Conservation (phyloP, 1,284 basidiomycete species). For the Ustilago esculenta region DNA sequence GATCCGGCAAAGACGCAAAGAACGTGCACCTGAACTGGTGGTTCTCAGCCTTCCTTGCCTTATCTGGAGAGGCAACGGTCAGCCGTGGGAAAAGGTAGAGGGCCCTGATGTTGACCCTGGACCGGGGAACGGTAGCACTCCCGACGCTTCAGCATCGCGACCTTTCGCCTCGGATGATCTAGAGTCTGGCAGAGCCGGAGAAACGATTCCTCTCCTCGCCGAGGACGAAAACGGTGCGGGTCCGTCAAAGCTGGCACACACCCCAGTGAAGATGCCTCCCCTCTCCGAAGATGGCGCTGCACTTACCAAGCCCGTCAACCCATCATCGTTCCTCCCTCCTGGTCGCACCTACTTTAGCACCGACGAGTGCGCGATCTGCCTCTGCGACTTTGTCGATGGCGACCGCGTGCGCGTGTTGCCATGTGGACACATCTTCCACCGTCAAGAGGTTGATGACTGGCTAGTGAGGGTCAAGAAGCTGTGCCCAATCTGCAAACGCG, state of each 20-base stretch:
- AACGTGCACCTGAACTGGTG: conserved; percentile 60
- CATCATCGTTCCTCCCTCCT: conserved; percentile 48
- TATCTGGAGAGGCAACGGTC: conserved; percentile 60
- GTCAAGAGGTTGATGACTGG: conserved; percentile 65
- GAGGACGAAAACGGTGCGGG: conserved; percentile 51
- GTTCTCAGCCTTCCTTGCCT: conserved; percentile 61
- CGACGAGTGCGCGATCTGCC: conserved; percentile 65
- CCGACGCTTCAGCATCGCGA: not conserved
- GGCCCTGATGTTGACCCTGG: conserved; percentile 47
- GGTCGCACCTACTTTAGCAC: conserved; percentile 57
- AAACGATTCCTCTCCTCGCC: conserved; percentile 34
- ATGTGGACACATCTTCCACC: conserved; percentile 65
- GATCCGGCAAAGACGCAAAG: conserved; percentile 55
- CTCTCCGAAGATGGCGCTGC: not conserved
- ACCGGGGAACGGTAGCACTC: conserved; percentile 33
- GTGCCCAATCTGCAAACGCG: conserved; percentile 66
- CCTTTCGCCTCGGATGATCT: conserved; percentile 22
- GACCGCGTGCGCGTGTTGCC: conserved; percentile 63
- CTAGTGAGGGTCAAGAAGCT: conserved; percentile 60
- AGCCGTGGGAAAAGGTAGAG: conserved; percentile 61
- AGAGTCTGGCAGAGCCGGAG: conserved; percentile 24
- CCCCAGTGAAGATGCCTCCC: conserved; percentile 17
- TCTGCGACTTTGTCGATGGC: conserved; percentile 63
- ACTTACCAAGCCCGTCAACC: conserved; percentile 14
- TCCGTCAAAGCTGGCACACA: conserved; percentile 27